Evolutionary conservation across 371 early-diverging fungal species (phyloP), one percentile per base, ranked within the genome.

Genomic region (Mucor saturninus): DNA sequence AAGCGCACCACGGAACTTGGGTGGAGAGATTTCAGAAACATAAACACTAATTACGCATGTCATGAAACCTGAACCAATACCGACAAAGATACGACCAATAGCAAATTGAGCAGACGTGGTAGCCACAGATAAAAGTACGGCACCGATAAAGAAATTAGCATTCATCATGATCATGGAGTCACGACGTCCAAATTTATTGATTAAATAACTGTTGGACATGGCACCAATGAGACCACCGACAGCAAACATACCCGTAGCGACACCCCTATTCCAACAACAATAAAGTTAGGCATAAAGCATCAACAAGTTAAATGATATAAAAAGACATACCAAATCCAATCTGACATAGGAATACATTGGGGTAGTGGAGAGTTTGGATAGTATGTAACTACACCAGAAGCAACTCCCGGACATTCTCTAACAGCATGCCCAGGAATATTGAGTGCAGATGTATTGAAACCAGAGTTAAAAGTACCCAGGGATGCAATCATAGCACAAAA

Each of bases 1-100:
- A 40, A 92, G 74, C 10, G 86, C 80, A 31, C 95, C 96, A 67
- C 94, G 86, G 21, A 75, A 74, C n/a, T 81, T 75, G 1, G 84
- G 78, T 1, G 95, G 91, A 2, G 94, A 73, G 40, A 95, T 86
- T 69, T 95, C 93, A 15, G 88, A 86, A 40, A 96, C 83, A 63
- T 95, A 97, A 29, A 88, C 84, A 4, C 93, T 87, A 5, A 93
- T 89, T 10, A 86, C 87, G 35, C 87, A 91, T 42, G 93, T 89
- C 56, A 89, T 87, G 8, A 91, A 77, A 21, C 97, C 97, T 42
- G 90, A 83, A 6, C 88, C 96, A 54, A 93, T 70, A 55, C 98
- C 98, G 50, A 88, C 81, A 39, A 95, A 65, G 64, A 96, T 79
- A 57, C 98, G 88, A 0, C 94, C 97, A 51, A 91, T 40, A 53